Evolutionary conservation across 2,329 filamentous ascomycete genomes (phyloP), one percentile per base, ranked within the genome.

Genomic region (Periconia digitata): DNA sequence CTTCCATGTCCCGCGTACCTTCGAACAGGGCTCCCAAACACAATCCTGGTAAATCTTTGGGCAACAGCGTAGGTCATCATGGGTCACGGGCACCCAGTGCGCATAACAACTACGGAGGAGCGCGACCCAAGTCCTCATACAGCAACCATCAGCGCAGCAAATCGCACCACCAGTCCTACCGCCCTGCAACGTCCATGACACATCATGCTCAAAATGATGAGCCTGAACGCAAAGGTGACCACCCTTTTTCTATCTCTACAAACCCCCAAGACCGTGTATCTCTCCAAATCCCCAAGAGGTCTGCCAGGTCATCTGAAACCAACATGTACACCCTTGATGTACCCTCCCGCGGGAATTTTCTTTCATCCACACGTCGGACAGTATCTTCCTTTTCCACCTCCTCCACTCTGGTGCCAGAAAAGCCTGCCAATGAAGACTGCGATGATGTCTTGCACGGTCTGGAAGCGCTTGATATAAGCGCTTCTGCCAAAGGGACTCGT

Each of bases 41-140:
- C 69, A 40, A 72, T 74, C 41, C 72, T 74, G 44, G 77, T 8
- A 45, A 72, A 53, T 76, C 74, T 51, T 84, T 85, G 53, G 76
- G 80, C 13, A 81, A 77, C 51, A 67, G 64, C 59, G 67, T 84
- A 22, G 83, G 84, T 1, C 21, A 13, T 6, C n/a, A 32, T 10
- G 37, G 21, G 24, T 21, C 76, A 79, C 12, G 77, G 75, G 13
- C 58, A 68, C 16, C 79, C 83, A 54, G 74, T 80, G 13, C 46
- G 50, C n/a, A n/a, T n/a, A 13, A 48, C 37, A 18, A 69, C 73
- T 60, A 72, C 50, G 71, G 63, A n/a, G 29, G 58, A 46, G 64
- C 50, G 16, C 27, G 12, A 24, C 40, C 37, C 76, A 66, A 23
- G 79, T 82, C 45, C 15, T 40, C 38, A 15, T 40, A 40, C 76